A percentile compares a stretch with the other conserved stretches of the same genome.
Evolutionary conservation across 2,329 filamentous ascomycete genomes (phyloP).

Genomic region (Aspergillus ochraceoroseus): DNA sequence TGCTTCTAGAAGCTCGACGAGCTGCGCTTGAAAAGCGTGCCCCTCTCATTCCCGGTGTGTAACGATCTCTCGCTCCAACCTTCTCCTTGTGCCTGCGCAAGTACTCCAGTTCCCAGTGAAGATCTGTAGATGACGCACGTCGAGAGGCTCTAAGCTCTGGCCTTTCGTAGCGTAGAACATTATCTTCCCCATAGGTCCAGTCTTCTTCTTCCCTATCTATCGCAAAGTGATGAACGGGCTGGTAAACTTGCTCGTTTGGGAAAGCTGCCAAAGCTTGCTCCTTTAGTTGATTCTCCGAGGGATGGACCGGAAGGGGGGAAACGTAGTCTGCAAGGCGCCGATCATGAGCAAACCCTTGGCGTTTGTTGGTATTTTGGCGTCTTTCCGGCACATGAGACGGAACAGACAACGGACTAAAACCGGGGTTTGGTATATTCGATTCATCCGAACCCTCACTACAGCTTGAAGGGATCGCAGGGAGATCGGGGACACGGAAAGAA

Average conservation of each 20-base stretch:
- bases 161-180: not conserved
- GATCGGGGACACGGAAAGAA: conserved; percentile 57
- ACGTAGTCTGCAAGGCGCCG: conserved; percentile 73
- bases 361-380: conserved; percentile 21
- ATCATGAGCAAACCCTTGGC: no score
- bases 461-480: conserved; percentile 60
- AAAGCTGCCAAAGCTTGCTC: conserved; percentile 54
- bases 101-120: conserved; percentile 70
- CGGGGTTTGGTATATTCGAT: conserved; percentile 45
- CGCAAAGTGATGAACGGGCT: conserved; percentile 47
- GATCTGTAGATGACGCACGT: conserved; percentile 43
- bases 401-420: conserved; percentile 36
- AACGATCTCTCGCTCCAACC: conserved; percentile 46
- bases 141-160: conserved; percentile 24
- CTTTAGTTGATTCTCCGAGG: conserved; percentile 73
- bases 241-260: conserved; percentile 46
- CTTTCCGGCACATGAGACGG: conserved; percentile 36
- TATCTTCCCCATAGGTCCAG: conserved; percentile 30
- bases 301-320: conserved; percentile 71
- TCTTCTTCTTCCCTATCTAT: conserved; percentile 40
- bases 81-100: conserved; percentile 74
- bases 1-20: conserved; percentile 12
- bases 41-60: conserved; percentile 31
- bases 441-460: conserved; percentile 48
- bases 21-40: conserved; percentile 32